A percentile compares a stretch with the other conserved stretches of the same genome.
phyloP scores from a whole-genome alignment of 192 early-diverging fungal species.

The Backusella luteola region DNA sequence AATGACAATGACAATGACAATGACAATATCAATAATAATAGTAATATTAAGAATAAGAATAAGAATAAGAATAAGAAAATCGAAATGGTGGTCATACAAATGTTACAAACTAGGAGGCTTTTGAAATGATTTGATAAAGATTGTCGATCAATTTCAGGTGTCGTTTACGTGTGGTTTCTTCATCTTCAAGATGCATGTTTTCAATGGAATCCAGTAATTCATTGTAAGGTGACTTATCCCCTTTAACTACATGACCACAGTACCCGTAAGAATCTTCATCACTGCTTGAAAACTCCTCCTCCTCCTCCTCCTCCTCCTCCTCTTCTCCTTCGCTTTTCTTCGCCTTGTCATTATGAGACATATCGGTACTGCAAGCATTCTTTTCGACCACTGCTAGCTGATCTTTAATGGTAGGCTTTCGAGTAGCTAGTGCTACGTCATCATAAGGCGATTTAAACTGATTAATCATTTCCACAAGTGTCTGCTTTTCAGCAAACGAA shows the following conservation, averaged over 20 bases:
- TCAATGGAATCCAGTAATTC: background rate
- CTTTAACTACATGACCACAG: background rate
- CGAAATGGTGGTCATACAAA: background rate
- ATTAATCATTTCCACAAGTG: conserved; percentile 22
- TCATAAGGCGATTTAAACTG: conserved; percentile 12
- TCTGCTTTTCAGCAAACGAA: conserved; percentile 8
- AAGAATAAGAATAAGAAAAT: background rate
- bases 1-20: background rate
- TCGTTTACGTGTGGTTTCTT: conserved; percentile 6
- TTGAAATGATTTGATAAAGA: background rate
- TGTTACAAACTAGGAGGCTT: background rate
- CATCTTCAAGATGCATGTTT: conserved; percentile 8
- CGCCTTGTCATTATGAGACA: background rate
- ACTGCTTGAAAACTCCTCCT: background rate
- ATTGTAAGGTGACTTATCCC: conserved; percentile 17
- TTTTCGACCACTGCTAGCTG: background rate
- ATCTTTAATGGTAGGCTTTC: background rate
- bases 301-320: background rate
- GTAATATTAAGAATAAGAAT: too few species aligned
- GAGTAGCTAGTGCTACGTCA: background rate
- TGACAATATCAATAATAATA: background rate
- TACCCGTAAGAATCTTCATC: background rate
- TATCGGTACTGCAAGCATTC: background rate
- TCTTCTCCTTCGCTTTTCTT: background rate
- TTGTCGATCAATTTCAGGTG: background rate